phyloP scores from a whole-genome alignment of 176 grass and related monocot genomes.

The Raddia guianensis region DNA sequence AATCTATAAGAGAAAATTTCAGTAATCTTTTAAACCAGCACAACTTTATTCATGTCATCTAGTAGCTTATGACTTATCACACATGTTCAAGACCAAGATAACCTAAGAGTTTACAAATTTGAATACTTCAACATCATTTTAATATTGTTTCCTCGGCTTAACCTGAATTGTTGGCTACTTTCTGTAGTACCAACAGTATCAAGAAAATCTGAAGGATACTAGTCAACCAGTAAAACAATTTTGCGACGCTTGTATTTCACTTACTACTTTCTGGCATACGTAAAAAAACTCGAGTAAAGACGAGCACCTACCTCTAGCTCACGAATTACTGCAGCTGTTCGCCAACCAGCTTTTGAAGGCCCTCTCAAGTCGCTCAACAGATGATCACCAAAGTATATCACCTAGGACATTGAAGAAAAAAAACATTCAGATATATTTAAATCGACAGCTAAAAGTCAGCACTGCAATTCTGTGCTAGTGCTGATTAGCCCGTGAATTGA shows the following conservation, averaged over 20 bases:
- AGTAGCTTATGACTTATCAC: neutral
- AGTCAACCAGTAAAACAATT: conserved; percentile 16
- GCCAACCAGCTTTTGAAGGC: conserved; percentile 95
- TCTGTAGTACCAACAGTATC: conserved; percentile 15
- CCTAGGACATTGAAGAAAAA: conserved; percentile 52
- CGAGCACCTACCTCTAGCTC: conserved; percentile 76
- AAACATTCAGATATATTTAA: conserved; percentile 24
- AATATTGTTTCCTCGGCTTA: neutral
- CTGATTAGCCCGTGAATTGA: too few species aligned
- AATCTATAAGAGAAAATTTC: neutral
- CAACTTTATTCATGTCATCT: conserved; percentile 14
- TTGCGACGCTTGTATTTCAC: conserved; percentile 13
- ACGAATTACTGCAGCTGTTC: conserved; percentile 93
- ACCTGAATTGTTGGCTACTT: conserved; percentile 9
- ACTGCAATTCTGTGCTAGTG: conserved; percentile 7
- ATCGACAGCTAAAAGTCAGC: neutral
- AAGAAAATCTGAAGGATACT: conserved; percentile 9
- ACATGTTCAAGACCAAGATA: conserved; percentile 12
- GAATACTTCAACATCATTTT: conserved; percentile 16
- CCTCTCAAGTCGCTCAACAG: conserved; percentile 96
- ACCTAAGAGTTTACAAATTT: conserved; percentile 1
- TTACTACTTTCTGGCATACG: neutral
- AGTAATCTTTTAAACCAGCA: neutral
- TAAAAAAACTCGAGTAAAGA: conserved; percentile 17
- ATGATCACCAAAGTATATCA: conserved; percentile 99